Conservation (phyloP, 495 filamentous ascomycete genomes). For the Aspergillus taichungensis region DNA sequence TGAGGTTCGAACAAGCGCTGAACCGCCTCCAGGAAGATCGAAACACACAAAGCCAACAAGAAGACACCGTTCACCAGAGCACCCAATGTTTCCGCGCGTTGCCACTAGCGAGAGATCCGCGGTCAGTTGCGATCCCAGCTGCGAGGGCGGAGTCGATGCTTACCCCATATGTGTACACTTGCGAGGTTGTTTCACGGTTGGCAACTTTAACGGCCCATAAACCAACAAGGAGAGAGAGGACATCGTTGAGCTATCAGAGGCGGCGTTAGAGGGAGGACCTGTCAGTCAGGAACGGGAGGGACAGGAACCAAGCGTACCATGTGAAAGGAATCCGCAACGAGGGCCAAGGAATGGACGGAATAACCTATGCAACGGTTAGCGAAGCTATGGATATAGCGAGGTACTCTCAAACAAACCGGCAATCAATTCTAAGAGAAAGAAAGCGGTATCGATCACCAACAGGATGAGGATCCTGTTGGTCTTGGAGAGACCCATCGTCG, state of each 20-base stretch:
- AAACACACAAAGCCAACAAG: slow-evolving; percentile 86
- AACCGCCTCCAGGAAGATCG: slow-evolving; percentile 90
- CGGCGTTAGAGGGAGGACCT: background rate
- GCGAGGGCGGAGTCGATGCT: slow-evolving; percentile 22
- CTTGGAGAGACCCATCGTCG: slow-evolving; percentile 80
- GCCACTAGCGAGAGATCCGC: slow-evolving; percentile 54
- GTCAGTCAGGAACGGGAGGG: background rate
- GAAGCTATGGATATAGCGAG: background rate
- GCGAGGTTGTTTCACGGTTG: slow-evolving; percentile 64
- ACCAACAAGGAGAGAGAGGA: slow-evolving; percentile 84
- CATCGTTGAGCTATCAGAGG: slow-evolving; percentile 66
- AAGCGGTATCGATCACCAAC: slow-evolving; percentile 77
- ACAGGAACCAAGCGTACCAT: slow-evolving; percentile 55
- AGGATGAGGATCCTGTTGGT: slow-evolving; percentile 86
- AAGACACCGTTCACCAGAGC: slow-evolving; percentile 96
- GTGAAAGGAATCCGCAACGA: slow-evolving; percentile 95
- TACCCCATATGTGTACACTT: slow-evolving; percentile 89
- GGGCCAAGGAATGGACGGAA: slow-evolving; percentile 77
- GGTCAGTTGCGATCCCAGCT: slow-evolving; percentile 10
- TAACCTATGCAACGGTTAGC: slow-evolving; percentile 46
- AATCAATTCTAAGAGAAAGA: slow-evolving; percentile 83
- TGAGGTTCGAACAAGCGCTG: slow-evolving; percentile 84
- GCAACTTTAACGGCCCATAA: slow-evolving; percentile 92
- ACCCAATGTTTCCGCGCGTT: slow-evolving; percentile 95
- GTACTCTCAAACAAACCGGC: slow-evolving; percentile 45